Base-by-base conservation (phyloP, 192 early-diverging fungal genomes). In the Coemansia sp. region DNA sequence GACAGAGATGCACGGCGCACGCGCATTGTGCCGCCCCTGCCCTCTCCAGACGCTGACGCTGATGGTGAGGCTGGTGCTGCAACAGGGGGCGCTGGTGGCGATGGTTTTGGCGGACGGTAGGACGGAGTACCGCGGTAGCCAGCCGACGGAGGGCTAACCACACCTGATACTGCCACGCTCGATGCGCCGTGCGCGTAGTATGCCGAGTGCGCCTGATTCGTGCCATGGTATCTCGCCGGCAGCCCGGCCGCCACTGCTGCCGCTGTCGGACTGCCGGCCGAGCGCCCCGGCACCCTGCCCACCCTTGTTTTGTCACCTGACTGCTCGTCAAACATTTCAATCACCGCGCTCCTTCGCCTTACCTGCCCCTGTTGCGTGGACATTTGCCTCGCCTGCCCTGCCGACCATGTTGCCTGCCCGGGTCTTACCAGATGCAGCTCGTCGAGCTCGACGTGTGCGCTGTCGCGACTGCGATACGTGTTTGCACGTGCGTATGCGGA, bases 141-240 rank as follows among this genome's bases (percentile, higher is more conserved):
- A 27, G 53, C 62, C 15, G 65, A 12, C 9, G 50, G 33, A n/a
- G 62, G 41, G 15, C 19, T 49, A 21, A 19, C 51, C 2, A 30
- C 17, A 13, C 25, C 51, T 12, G 53, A 48, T 22, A 1, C 19
- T 2, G 46, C 21, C 9, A 22, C 46, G 10, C 44, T 38, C 0
- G 71, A 53, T 38, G 67, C 33, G 39, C 73, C 75, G 13, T 71
- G 75, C 24, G 75, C 65, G 17, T 78, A 78, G 57, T 78, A 78
- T 4, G 59, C 52, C 56, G 75, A 71, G 27, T 78, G 69, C 52
- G 75, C 53, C 39, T 71, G 75, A 37, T 67, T 71, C 1, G 65
- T 61, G 8, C 75, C 75, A 21, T 78, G 75, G 65, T 78, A 78
- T 14, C 75, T 57, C 10, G 66, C 69, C 0, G 75, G 75, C 24